Percentiles rank a stretch among this genome's conserved stretches.
phyloP scores from a whole-genome alignment of 371 early-diverging fungal species.

The Rhizopus arrhizus region DNA sequence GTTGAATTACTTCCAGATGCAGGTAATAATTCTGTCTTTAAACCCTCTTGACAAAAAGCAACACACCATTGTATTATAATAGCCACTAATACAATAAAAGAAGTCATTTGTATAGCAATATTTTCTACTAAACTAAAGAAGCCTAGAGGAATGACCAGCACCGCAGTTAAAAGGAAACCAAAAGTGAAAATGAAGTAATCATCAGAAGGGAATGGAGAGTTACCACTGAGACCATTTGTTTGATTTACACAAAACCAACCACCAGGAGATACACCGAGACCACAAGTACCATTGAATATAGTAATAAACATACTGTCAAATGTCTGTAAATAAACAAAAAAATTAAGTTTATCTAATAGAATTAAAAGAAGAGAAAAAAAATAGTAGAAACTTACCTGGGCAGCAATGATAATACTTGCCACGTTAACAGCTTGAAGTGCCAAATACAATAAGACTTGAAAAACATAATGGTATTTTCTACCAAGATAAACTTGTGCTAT shows the following conservation, averaged over 20 bases:
- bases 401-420: constrained; percentile 62
- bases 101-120: constrained; percentile 57
- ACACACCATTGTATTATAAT: constrained; percentile 61
- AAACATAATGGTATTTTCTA: constrained; percentile 52
- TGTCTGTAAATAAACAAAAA: constrained; percentile 23
- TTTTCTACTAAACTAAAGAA: constrained; percentile 63
- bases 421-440: constrained; percentile 64
- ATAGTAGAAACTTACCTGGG: constrained; percentile 41
- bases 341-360: neutral
- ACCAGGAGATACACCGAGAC: constrained; percentile 41
- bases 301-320: constrained; percentile 48
- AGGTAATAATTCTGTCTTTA: constrained; percentile 50
- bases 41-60: constrained; percentile 55
- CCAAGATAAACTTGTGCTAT: constrained; percentile 60
- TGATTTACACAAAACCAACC: constrained; percentile 44
- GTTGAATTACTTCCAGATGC: constrained; percentile 45
- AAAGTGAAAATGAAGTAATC: constrained; percentile 60
- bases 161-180: constrained; percentile 52
- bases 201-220: constrained; percentile 50
- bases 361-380: neutral
- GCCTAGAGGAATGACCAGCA: constrained; percentile 58
- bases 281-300: constrained; percentile 48
- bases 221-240: constrained; percentile 17
- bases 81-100: constrained; percentile 49
- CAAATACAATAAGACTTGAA: constrained; percentile 57